Evolutionary conservation across 139 green algal species (phyloP), one percentile per base, ranked within the genome.

Genomic region (Picochlorum sp.): DNA sequence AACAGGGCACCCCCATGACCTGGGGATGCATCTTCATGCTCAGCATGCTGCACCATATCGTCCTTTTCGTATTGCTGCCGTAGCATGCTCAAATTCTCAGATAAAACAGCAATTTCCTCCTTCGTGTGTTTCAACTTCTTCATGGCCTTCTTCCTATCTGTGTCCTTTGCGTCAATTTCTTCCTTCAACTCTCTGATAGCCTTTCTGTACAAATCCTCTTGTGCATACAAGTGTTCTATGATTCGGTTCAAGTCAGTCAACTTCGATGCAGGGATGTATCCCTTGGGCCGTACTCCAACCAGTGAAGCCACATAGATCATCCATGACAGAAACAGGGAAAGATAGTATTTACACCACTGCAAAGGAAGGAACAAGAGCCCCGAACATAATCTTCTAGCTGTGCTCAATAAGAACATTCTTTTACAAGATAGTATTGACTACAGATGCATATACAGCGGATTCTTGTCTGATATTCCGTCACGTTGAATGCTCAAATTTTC

Each of bases 181-280:
- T 71, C 64, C 32, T 71, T 56, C 16, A 71, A 20, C 30, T 71
- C 64, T 32, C 23, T 28, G 26, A 71, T 71, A 24, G 64, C 52
- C 16, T 47, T 59, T 18, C 64, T 21, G 23, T 71, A 71, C 8
- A 71, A 32, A 37, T 71, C 64, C 26, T 71, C 64, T 50, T 56
- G 30, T 30, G 51, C 60, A 61, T 71, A 56, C 51, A 71, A 37
- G 50, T 71, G 64, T 6, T 71, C 23, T 61, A 61, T 49, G 13
- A 71, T 65, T 11, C 14, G 15, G 13, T 46, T 71, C 64, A 71
- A 49, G 20, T 71, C 64, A 21, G 21, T 49, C 23, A 71, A 10
- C 49, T 71, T 66, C 15, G 14, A 23, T 13, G 14, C 37, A 20
- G 46, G 24, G n/a, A 66, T 21, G 37, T 59, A 66, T 9, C 61